Base-by-base conservation (phyloP, 495 filamentous ascomycete species). In the Aspergillus incahuasiensis region DNA sequence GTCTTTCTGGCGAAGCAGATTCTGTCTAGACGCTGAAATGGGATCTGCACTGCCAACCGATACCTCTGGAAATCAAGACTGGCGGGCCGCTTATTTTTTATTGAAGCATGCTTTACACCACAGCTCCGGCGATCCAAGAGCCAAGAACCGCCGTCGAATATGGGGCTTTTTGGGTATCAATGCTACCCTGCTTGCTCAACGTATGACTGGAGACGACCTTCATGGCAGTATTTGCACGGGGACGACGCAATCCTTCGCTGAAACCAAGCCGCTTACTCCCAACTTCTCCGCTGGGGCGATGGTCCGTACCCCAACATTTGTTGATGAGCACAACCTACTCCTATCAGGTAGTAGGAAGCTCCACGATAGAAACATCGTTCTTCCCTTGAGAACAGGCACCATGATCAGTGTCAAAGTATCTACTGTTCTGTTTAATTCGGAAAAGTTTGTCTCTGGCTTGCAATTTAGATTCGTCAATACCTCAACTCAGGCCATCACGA, bases 21-120 rank as follows among this genome's bases (percentile, higher is more conserved):
- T 41, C 35, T 13, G n/a, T 8, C 11, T n/a, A 19, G 30, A 48
- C 18, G 38, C 24, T 19, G 53, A 55, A 25, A 48, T 55, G 53
- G 53, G 53, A 15, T 55, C 48, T 42, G 53, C 53, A n/a, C 40
- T 41, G 18, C 53, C 53, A 18, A 30, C 30, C 19, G 8, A 48
- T 15, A 4, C 16, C 43, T 28, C 25, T 28, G 25, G 25, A 28
- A 3, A 28, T 8, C 25, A 28, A 8, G 8, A 28, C 25, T 28
- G 25, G 25, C 25, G 25, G 25, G 25, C 3, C 8, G 25, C 25
- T 28, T 28, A 28, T 28, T 28, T 28, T 6, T 3, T 13, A 9
- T 28, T 28, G 25, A 28, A 28, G 25, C 4, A 28, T 28, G 8
- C 25, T 28, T 28, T 28, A 28, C 3, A 8, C 25, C 4, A 28